Conservation (phyloP, 73 alveolate genomes). For the Stentor coeruleus region DNA sequence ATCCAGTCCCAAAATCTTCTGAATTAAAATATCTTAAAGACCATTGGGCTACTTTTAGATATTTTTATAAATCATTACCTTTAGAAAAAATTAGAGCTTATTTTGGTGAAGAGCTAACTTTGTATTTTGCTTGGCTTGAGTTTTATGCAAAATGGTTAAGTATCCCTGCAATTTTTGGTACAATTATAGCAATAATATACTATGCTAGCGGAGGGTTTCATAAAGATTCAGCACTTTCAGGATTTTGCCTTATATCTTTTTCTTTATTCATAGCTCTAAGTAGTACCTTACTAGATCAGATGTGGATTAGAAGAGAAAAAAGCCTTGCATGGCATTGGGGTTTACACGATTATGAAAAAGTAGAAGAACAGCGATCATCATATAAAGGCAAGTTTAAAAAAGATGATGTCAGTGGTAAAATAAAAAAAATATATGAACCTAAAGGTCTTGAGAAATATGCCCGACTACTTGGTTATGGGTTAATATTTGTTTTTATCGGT, state of each 20-base stretch:
- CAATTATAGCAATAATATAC: neutral
- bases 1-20: neutral
- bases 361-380: constrained; percentile 26
- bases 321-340: constrained; percentile 35
- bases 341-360: constrained; percentile 30
- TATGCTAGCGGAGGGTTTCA: neutral
- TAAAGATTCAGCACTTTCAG: neutral
- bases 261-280: constrained; percentile 7
- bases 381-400: constrained; percentile 33
- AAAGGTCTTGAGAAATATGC: neutral
- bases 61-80: neutral
- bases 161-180: constrained; percentile 24
- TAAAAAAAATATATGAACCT: neutral
- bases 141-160: neutral
- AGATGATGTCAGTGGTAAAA: constrained; percentile 34
- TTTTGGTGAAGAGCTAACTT: constrained; percentile 3
- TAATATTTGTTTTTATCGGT: neutral
- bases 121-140: constrained; percentile 28
- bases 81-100: constrained; percentile 7
- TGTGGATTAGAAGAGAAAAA: constrained; percentile 31
- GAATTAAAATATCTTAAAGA: neutral
- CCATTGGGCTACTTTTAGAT: neutral
- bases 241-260: neutral
- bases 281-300: constrained; percentile 28
- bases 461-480: neutral